phyloP scores from a whole-genome alignment of 1,139 yeast genomes.

The Entelexis paramagnoliae region DNA sequence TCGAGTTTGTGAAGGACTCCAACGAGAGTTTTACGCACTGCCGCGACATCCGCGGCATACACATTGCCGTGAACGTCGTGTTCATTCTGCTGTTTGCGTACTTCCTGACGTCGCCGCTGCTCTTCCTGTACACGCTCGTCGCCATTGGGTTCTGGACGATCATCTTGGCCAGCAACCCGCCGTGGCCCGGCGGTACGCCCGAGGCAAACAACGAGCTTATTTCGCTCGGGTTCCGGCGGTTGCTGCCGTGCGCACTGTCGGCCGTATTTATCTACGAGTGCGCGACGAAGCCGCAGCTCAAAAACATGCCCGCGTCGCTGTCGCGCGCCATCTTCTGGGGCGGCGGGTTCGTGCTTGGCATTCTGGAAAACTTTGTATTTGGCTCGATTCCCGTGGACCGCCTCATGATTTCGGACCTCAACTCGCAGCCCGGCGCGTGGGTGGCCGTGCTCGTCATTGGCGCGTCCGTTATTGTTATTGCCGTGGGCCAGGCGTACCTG shows the following conservation, averaged over 20 bases:
- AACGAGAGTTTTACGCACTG: constrained; percentile 7
- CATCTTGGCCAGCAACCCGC: constrained; percentile 73
- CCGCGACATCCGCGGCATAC: constrained; percentile 41
- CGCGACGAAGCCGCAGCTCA: constrained; percentile 36
- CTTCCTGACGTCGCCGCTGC: constrained; percentile 45
- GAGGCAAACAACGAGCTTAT: constrained; percentile 38
- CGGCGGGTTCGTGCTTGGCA: constrained; percentile 74
- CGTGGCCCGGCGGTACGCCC: constrained; percentile 46
- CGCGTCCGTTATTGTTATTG: constrained; percentile 42
- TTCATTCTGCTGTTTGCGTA: constrained; percentile 46
- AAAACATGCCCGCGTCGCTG: constrained; percentile 32
- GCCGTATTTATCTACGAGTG: constrained; percentile 62
- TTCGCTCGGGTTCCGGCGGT: constrained; percentile 61
- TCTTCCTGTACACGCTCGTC: constrained; percentile 52
- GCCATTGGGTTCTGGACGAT: constrained; percentile 83
- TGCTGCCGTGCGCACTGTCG: constrained; percentile 65
- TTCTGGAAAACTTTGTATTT: constrained; percentile 76
- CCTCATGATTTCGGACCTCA: constrained; percentile 58
- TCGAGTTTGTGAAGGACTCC: constrained; percentile 35
- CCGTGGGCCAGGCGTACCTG: constrained; percentile 61
- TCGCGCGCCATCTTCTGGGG: constrained; percentile 60
- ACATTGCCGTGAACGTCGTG: constrained; percentile 49
- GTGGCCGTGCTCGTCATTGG: constrained; percentile 48
- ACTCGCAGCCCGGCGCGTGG: constrained; percentile 66
- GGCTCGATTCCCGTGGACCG: constrained; percentile 84